Percentiles rank a stretch among this genome's conserved stretches.
phyloP scores from a whole-genome alignment of 768 basidiomycete genomes.

The Tricholoma furcatifolium region DNA sequence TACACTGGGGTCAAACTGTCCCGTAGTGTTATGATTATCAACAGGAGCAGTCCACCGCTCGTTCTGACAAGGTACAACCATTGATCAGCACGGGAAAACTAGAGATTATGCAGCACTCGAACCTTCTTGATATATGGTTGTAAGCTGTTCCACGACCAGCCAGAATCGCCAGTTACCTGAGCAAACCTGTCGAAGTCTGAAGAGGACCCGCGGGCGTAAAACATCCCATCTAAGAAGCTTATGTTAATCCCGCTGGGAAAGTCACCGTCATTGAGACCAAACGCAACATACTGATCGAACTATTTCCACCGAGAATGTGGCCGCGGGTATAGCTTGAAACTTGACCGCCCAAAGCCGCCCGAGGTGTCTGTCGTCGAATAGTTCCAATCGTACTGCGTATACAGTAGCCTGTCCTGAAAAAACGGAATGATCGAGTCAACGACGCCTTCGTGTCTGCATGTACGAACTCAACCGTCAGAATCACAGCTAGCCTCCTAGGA shows the following conservation, averaged over 20 bases:
- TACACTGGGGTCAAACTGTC: constrained; percentile 26
- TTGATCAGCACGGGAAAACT: background rate
- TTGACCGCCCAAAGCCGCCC: constrained; percentile 25
- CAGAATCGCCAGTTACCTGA: constrained; percentile 23
- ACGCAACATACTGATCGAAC: constrained; percentile 27
- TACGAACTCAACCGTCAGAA: too few species aligned
- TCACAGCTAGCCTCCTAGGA: too few species aligned
- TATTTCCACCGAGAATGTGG: constrained; percentile 29
- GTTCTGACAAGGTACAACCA: background rate
- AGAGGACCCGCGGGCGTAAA: constrained; percentile 21
- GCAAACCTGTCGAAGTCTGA: constrained; percentile 33
- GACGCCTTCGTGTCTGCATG: constrained; percentile 16
- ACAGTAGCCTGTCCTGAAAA: constrained; percentile 12
- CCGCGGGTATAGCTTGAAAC: constrained; percentile 27
- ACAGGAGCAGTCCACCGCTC: constrained; percentile 9
- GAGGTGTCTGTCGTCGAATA: constrained; percentile 32
- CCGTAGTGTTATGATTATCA: constrained; percentile 24
- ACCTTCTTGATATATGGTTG: constrained; percentile 22
- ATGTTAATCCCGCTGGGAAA: background rate
- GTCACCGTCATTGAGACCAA: background rate
- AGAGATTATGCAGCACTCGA: background rate
- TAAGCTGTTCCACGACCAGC: constrained; percentile 32
- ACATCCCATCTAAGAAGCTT: constrained; percentile 18
- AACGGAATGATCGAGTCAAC: constrained; percentile 14
- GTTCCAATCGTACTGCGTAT: constrained; percentile 30